A percentile compares a stretch with the other conserved stretches of the same genome.
Evolutionary conservation across 2,329 filamentous ascomycete species (phyloP).

Genomic region (Westerdykella aurantiaca): DNA sequence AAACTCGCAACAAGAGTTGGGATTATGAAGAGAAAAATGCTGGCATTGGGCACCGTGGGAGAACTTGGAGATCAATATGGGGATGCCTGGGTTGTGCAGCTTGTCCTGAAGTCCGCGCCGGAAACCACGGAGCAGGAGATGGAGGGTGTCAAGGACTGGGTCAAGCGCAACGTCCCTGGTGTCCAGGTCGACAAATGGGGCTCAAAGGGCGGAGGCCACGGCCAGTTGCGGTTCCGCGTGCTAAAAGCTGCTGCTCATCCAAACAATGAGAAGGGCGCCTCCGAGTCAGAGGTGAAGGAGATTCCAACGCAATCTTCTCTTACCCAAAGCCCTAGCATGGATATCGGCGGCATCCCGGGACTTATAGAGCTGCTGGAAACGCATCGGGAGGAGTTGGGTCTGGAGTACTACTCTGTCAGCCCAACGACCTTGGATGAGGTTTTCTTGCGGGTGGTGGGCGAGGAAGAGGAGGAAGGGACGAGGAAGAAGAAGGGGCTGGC

Average conservation of each 20-base stretch:
- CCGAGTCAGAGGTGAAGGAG: constrained; percentile 3
- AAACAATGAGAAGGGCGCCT: constrained; percentile 10
- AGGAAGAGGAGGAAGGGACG: constrained; percentile 60
- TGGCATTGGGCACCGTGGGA: constrained; percentile 73
- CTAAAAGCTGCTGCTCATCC: constrained; percentile 47
- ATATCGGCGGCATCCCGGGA: constrained; percentile 53
- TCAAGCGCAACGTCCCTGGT: constrained; percentile 54
- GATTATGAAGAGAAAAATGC: constrained; percentile 79
- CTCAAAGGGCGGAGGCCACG: constrained; percentile 69
- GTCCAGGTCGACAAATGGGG: constrained; percentile 54
- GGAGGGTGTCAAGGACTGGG: constrained; percentile 59
- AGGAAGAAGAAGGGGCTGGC: constrained; percentile 6
- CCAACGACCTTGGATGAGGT: constrained; percentile 88
- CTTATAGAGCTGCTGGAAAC: constrained; percentile 70
- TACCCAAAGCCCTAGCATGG: not conserved
- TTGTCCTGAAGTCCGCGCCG: constrained; percentile 70
- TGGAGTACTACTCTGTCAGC: constrained; percentile 82
- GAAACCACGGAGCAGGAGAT: constrained; percentile 67
- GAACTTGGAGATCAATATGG: constrained; percentile 69
- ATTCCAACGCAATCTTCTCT: not conserved
- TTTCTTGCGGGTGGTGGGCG: constrained; percentile 76
- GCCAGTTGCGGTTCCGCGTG: constrained; percentile 80
- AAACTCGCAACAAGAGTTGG: constrained; percentile 77
- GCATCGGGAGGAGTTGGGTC: constrained; percentile 59
- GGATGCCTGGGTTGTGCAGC: constrained; percentile 72